Evolutionary conservation across 2,329 filamentous ascomycete species (phyloP).

Genomic region (Laburnicola sp.): DNA sequence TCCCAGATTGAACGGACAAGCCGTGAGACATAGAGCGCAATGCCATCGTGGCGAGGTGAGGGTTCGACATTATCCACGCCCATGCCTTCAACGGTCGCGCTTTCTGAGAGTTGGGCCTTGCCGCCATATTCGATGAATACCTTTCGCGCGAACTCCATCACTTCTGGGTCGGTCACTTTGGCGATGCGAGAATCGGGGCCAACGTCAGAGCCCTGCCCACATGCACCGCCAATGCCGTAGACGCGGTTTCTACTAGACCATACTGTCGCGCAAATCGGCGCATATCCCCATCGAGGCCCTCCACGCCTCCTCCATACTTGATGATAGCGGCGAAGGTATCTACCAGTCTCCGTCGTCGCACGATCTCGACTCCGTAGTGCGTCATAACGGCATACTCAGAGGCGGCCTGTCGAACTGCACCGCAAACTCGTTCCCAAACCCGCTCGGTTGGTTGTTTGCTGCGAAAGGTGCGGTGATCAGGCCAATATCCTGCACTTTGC

Average conservation of each 20-base stretch:
- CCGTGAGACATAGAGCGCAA: constrained; percentile 83
- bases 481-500: constrained; percentile 76
- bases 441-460: constrained; percentile 64
- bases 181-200: constrained; percentile 71
- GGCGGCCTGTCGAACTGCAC: constrained; percentile 86
- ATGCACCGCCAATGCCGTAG: constrained; percentile 90
- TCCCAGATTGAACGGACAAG: constrained; percentile 91
- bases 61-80: constrained; percentile 79
- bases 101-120: constrained; percentile 81
- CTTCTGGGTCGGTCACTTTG: constrained; percentile 75
- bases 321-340: constrained; percentile 89
- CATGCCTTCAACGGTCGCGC: constrained; percentile 63
- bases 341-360: constrained; percentile 80
- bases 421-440: constrained; percentile 93
- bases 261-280: constrained; percentile 84
- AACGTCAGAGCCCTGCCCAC: constrained; percentile 85
- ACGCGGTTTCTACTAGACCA: constrained; percentile 84
- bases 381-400: constrained; percentile 90
- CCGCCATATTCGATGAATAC: constrained; percentile 93
- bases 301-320: constrained; percentile 70
- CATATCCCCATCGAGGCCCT: constrained; percentile 79
- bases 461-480: constrained; percentile 71
- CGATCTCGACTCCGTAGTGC: constrained; percentile 84
- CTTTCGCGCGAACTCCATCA: constrained; percentile 80
- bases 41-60: constrained; percentile 85